Evolutionary conservation across 306 rosid species (phyloP), one percentile per base, ranked within the genome.

Genomic region (Malus asiatica): DNA sequence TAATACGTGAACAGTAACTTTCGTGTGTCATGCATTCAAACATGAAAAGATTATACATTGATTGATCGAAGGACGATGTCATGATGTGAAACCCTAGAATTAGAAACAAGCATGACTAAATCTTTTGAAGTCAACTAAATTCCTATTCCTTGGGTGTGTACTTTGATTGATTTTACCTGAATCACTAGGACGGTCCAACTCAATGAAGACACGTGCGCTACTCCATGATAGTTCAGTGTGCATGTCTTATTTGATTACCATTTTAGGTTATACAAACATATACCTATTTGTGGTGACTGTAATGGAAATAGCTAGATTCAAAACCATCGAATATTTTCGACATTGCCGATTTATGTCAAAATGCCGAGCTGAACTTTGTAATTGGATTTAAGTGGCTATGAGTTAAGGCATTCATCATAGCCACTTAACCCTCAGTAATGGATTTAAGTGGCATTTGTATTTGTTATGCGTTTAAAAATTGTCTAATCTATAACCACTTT

Each of bases 131-230:
- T 58, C 55, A 58, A 14, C 19, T 58, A 57, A 58, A 57, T 35
- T 53, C 65, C 32, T 6, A 13, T 13, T 71, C 66, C 14, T n/a
- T 72, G n/a, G 22, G 45, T 0, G 11, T 35, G 33, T 57, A 23
- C 20, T 72, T 66, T 70, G 77, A 72, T 73, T 79, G 73, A 73
- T 23, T 66, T 53, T 55, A 55, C 70, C 44, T 16, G 12, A 45
- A 61, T 67, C 73, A 45, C 16, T 74, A 61, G 80, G 85, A 48
- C 58, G 76, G 86, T 78, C 85, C 83, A 85, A 73, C 32, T 70
- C 65, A 35, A 82, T 72, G 68, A 67, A 61, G 82, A 70, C 77
- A 73, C 73, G 79, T 83, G 79, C 65, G 52, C 35, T 29, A 35
- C 16, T 52, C 46, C 11, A 71, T 53, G 64, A 52, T 53, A n/a